phyloP scores from a whole-genome alignment of 73 alveolate genomes.

The Paramecium octaurelia region DNA sequence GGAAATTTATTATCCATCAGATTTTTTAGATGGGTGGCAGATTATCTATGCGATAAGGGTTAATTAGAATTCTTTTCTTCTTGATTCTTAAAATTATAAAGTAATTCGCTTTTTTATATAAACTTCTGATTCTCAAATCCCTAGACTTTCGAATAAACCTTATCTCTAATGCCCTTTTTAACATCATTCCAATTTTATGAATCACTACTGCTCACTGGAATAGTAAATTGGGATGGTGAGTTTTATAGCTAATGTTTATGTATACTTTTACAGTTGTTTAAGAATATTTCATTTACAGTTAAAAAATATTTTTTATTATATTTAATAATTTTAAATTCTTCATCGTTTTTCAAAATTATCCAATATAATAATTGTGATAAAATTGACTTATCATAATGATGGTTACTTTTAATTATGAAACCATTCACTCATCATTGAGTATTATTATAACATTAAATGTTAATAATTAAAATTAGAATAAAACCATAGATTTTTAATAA shows the following conservation, averaged over 20 bases:
- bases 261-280: not conserved
- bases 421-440: not conserved
- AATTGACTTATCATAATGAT: not conserved
- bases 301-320: not conserved
- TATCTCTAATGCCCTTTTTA: constrained; percentile 39
- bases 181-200: constrained; percentile 14
- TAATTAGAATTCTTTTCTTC: not conserved
- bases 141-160: constrained; percentile 7
- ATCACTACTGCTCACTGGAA: not conserved
- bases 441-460: not conserved
- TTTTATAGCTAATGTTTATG: not conserved
- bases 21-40: not conserved
- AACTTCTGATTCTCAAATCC: constrained; percentile 35
- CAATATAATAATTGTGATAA: not conserved
- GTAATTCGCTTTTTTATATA: constrained; percentile 21
- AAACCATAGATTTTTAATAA: too few relatives aligned
- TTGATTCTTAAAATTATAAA: constrained; percentile 6
- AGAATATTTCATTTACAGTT: not conserved
- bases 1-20: constrained; percentile 26
- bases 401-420: not conserved
- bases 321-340: not conserved
- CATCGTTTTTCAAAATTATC: not conserved
- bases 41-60: not conserved
- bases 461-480: too few relatives aligned
- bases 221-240: not conserved